A percentile compares a stretch with the other conserved stretches of the same genome.
Conservation (phyloP, 208 protist species). For the Leishmania braziliensis region DNA sequence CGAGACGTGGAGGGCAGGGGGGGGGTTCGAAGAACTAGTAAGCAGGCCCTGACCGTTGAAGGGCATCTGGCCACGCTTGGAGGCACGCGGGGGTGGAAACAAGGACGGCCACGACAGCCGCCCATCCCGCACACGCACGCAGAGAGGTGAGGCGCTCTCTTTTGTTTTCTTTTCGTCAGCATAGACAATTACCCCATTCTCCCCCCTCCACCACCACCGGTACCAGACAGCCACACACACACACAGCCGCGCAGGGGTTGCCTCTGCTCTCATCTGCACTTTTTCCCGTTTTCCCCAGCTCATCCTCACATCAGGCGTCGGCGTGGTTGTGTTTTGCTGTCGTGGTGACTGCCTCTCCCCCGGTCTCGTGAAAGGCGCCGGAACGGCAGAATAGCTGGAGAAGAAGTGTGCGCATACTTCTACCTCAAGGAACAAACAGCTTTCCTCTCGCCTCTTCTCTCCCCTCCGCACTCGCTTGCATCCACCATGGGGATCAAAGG, state of each 20-base stretch:
- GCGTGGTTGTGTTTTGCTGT: not conserved
- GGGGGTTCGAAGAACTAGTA: not conserved
- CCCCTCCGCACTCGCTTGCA: not conserved
- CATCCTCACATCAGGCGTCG: not conserved
- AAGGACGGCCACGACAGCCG: not conserved
- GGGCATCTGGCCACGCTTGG: not conserved
- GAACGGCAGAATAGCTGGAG: not conserved
- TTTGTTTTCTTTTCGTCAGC: not conserved
- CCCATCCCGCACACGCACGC: not conserved
- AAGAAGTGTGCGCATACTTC: not conserved
- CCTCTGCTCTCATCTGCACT: not conserved
- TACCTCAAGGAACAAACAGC: not conserved
- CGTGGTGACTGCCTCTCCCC: too few relatives aligned
- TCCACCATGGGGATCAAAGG: slow-evolving; percentile 86
- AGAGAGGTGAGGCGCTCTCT: not conserved
- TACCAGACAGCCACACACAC: not conserved
- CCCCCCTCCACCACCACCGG: not conserved
- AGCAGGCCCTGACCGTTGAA: not conserved
- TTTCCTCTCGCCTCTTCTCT: not conserved
- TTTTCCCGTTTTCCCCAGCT: not conserved
- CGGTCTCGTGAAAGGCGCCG: not conserved
- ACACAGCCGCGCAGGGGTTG: not conserved
- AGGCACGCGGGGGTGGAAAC: not conserved
- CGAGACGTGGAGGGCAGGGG: not conserved
- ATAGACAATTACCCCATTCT: not conserved